These are phyloP conservation scores for Xerocomus amazonicus DNA, from an alignment of 1,284 basidiomycete species.

Conservation along the genomic window DNA sequence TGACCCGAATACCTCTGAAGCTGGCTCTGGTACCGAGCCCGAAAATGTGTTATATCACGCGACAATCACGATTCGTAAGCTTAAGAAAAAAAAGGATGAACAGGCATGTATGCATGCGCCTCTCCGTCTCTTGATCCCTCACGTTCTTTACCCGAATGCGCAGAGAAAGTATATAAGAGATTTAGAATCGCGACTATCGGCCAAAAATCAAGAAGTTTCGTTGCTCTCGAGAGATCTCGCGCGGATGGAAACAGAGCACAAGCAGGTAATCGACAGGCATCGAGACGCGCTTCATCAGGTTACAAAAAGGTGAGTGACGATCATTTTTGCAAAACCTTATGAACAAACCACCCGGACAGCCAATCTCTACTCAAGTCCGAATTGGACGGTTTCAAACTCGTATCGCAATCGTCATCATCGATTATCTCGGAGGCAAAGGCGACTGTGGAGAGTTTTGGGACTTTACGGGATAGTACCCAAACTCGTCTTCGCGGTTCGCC, in stretches of 20 bases:
- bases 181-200: conserved; percentile 19
- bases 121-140: neutral
- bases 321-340: neutral
- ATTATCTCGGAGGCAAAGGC: conserved; percentile 23
- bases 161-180: conserved; percentile 19
- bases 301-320: conserved; percentile 17
- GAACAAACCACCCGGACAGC: conserved; percentile 9
- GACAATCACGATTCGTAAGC: neutral
- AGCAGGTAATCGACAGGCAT: conserved; percentile 14
- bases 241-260: conserved; percentile 18
- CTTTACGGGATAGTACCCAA: conserved; percentile 20
- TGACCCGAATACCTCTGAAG: neutral
- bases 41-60: conserved; percentile 1
- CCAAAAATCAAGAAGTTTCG: conserved; percentile 17
- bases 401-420: conserved; percentile 9
- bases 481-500: conserved; percentile 25
- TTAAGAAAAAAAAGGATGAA: conserved; percentile 11
- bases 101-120: conserved; percentile 8
- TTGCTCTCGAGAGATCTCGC: conserved; percentile 12
- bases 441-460: conserved; percentile 17
- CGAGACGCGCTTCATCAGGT: conserved; percentile 20
- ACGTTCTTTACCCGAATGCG: neutral
- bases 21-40: neutral
- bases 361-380: conserved; percentile 24
- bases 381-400: conserved; percentile 21